phyloP scores from a whole-genome alignment of 805 yeast genomes.

The Pichia manshurica region DNA sequence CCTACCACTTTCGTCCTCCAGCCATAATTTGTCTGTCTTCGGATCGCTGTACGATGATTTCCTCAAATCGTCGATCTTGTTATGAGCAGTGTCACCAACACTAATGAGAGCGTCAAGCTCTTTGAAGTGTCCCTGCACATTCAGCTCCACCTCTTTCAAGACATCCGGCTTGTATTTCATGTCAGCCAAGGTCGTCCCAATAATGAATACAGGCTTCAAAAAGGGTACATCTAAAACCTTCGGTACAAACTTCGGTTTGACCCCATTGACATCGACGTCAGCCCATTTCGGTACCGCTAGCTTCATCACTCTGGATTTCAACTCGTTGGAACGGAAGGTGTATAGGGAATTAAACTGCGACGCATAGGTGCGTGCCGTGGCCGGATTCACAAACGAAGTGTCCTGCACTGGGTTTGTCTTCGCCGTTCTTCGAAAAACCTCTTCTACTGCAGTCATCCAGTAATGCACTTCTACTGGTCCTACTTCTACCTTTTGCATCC shows the following conservation, averaged over 20 bases:
- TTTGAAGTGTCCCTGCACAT: conserved; percentile 46
- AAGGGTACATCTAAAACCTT: conserved; percentile 59
- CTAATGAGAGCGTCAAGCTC: conserved; percentile 8
- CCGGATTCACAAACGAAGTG: conserved; percentile 16
- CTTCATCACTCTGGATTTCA: conserved; percentile 42
- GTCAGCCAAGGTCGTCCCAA: conserved; percentile 83
- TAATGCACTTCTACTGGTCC: neutral
- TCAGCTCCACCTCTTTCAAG: conserved; percentile 68
- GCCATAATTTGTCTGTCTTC: conserved; percentile 53
- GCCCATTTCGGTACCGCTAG: conserved; percentile 40
- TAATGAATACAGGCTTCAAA: conserved; percentile 67
- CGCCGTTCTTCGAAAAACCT: neutral
- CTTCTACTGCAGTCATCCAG: neutral
- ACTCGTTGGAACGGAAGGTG: conserved; percentile 41
- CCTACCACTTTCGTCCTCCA: conserved; percentile 93
- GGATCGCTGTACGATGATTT: conserved; percentile 48
- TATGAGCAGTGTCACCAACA: conserved; percentile 14
- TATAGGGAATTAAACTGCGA: conserved; percentile 58
- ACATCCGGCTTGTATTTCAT: conserved; percentile 82
- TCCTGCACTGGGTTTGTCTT: conserved; percentile 12
- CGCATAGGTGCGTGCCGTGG: conserved; percentile 36
- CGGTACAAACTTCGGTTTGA: conserved; percentile 29
- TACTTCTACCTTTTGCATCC: neutral
- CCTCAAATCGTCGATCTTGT: conserved; percentile 27
- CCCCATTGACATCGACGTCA: conserved; percentile 34